Evolutionary conservation across 2,329 filamentous ascomycete species (phyloP), one percentile per base, ranked within the genome.

Genomic region (Gyromitra esculenta): DNA sequence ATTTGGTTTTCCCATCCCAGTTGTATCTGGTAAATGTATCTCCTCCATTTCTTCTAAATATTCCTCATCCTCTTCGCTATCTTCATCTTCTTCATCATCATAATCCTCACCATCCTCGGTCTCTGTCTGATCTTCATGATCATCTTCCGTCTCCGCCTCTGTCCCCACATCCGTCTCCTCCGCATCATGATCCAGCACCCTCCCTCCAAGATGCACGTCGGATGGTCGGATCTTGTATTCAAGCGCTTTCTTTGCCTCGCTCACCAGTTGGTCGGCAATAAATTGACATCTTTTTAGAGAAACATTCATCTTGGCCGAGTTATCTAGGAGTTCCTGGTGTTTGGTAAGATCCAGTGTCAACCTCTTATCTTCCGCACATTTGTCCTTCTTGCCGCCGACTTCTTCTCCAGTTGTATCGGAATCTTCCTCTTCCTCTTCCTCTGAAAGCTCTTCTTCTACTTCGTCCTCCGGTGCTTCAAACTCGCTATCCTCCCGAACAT

Each of bases 261-360:
- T 91, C 82, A 99, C 97, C 57, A 99, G 87, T 78, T 92, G 91
- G 82, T 99, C 95, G 0, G 94, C 96, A 88, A 93, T 95, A 79
- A 90, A 90, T 43, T 97, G 87, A 83, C 96, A 99, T 62, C 93
- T 88, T 83, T 93, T 96, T 59, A 99, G 88, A 82, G 92, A 97
- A 83, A 96, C 92, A 82, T 97, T 98, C 86, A 98, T 94, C 85
- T 94, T 96, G 82, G 97, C 94, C 80, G 92, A 96, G 82, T 97
- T 94, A 50, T 94, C 86, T 7, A 99, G 88, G 0, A 98, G 86
- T 81, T 97, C 91, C 79, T 94, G 92, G 82, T 99, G 96, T 82
- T 94, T 95, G 2, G 90, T 88, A 0, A 99, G 87, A 83, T 99
- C 96, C 3, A 94, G 87, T 80, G 91, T 89, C n/a, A 98, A 86